Evolutionary conservation across 768 basidiomycete genomes (phyloP), one percentile per base, ranked within the genome.

Genomic region (Lactifluus pinguis): DNA sequence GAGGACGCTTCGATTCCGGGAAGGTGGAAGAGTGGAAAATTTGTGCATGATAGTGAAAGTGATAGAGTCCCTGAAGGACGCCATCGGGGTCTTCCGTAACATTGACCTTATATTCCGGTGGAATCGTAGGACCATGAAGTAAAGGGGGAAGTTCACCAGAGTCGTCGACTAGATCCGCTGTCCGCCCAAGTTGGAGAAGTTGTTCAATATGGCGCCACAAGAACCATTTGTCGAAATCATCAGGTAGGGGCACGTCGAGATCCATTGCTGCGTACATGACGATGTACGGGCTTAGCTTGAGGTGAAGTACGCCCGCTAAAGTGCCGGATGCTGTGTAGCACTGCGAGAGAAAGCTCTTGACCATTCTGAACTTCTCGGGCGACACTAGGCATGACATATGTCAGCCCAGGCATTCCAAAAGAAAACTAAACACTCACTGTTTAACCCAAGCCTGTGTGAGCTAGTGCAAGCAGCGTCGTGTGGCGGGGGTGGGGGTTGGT

Each of bases 181-280:
- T 54, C n/a, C 64, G 64, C 21, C 48, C 42, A 1, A 45, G 34
- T 32, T 62, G 61, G 45, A 65, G 44, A 17, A 65, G 64, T 30
- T 62, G 56, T 36, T 57, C 56, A 15, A 65, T 53, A 13, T 65
- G 64, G 34, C 53, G 48, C 61, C 55, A 65, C 19, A 65, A 41
- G 49, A 65, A 65, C 44, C 55, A 57, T 19, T 58, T 49, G 42
- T 65, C 64, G 49, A 65, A 62, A 44, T 30, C 38, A 30, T 41
- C 47, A 19, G 64, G 64, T 4, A 65, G 38, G 17, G 64, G 61
- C 13, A 59, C 11, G 34, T 65, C 56, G 53, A 62, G 61, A n/a
- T 65, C 64, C 61, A 65, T 59, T 50, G 61, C 57, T 11, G 61
- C 61, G 53, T 65, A 65, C 39, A 65, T 21, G 11, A 65, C 53